phyloP scores from a whole-genome alignment of 1,284 basidiomycete species.

The Porodaedalea pini region DNA sequence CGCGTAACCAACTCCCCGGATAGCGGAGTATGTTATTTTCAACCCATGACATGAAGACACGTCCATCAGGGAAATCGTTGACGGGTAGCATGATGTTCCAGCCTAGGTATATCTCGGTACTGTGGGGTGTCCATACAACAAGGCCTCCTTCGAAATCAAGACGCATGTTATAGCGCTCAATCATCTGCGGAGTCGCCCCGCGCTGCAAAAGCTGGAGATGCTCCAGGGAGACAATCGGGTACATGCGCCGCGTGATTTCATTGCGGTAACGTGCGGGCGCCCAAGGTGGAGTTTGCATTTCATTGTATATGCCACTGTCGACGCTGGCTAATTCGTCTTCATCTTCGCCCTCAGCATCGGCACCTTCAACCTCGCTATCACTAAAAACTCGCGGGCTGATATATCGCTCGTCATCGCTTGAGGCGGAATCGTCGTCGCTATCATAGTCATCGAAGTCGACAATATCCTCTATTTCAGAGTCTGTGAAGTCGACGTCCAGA shows the following conservation, averaged over 20 bases:
- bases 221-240: slow-evolving; percentile 33
- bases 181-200: slow-evolving; percentile 58
- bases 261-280: slow-evolving; percentile 11
- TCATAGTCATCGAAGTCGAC: slow-evolving; percentile 29
- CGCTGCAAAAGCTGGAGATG: slow-evolving; percentile 52
- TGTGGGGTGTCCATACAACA: slow-evolving; percentile 37
- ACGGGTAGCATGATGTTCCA: slow-evolving; percentile 57
- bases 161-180: slow-evolving; percentile 49
- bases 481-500: slow-evolving; percentile 39
- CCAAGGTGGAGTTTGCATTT: slow-evolving; percentile 8
- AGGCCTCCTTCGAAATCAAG: slow-evolving; percentile 52
- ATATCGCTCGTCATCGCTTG: slow-evolving; percentile 29
- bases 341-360: neutral
- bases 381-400: slow-evolving; percentile 13
- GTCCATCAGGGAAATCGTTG: slow-evolving; percentile 46
- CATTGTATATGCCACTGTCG: neutral
- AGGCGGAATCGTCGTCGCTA: slow-evolving; percentile 32
- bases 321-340: neutral
- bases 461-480: slow-evolving; percentile 27
- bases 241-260: slow-evolving; percentile 37
- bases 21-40: slow-evolving; percentile 45
- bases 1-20: slow-evolving; percentile 47
- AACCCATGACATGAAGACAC: slow-evolving; percentile 47
- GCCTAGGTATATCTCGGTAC: slow-evolving; percentile 51
- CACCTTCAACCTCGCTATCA: slow-evolving; percentile 25